Percentiles rank a stretch among this genome's conserved stretches.
phyloP scores from a whole-genome alignment of 768 basidiomycete genomes.

The Tulasnella sp. region DNA sequence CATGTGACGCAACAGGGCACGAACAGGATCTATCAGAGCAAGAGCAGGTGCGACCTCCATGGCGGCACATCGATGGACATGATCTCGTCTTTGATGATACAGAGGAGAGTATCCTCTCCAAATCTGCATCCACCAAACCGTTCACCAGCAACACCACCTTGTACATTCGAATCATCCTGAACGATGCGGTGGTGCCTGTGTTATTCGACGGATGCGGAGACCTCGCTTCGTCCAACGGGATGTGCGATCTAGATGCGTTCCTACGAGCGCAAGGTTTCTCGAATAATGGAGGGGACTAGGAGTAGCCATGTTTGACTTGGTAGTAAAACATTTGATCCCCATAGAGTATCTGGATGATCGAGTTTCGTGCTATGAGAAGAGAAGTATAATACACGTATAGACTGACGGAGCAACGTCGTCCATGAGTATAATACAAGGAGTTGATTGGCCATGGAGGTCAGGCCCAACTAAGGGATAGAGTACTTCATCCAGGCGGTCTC shows the following conservation, averaged over 20 bases:
- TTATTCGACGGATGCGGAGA: neutral
- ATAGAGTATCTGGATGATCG: too few relatives aligned
- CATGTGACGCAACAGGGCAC: neutral
- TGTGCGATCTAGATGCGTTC: slow-evolving; percentile 11
- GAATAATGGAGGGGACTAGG: slow-evolving; percentile 5
- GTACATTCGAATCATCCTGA: slow-evolving; percentile 12
- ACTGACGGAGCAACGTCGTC: too few relatives aligned
- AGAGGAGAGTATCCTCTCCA: neutral
- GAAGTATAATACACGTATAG: too few relatives aligned
- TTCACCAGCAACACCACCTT: too few relatives aligned
- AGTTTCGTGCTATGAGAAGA: too few relatives aligned
- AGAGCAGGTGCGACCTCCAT: neutral
- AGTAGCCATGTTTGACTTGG: neutral
- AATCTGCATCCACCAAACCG: too few relatives aligned
- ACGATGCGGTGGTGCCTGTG: slow-evolving; percentile 8
- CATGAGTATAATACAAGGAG: too few relatives aligned
- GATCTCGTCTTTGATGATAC: neutral
- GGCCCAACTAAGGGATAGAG: slow-evolving; percentile 48
- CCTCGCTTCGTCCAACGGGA: neutral
- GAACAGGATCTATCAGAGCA: neutral
- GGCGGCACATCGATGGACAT: too few relatives aligned
- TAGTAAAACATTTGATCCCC: too few relatives aligned
- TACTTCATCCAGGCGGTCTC: slow-evolving; percentile 61
- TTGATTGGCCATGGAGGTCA: too few relatives aligned
- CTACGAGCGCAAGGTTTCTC: slow-evolving; percentile 4